Conservation (phyloP, 768 basidiomycete species). For the Saitozyma podzolica region DNA sequence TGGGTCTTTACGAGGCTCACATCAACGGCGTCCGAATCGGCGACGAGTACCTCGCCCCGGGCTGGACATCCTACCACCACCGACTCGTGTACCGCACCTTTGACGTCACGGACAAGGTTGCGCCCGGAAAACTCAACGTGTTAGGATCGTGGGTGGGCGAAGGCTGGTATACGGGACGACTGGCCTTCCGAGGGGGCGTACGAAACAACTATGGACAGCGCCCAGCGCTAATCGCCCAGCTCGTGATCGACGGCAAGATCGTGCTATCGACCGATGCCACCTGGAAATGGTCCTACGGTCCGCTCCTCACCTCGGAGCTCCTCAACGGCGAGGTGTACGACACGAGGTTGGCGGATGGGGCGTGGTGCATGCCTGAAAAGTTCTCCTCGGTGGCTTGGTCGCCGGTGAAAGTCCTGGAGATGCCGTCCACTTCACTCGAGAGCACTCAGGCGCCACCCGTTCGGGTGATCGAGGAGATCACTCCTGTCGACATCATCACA, state of each 20-base stretch:
- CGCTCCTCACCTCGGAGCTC: conserved; percentile 19
- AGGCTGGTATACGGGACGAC: conserved; percentile 21
- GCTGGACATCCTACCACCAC: conserved; percentile 40
- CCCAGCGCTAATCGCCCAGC: conserved; percentile 31
- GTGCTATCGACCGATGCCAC: conserved; percentile 13
- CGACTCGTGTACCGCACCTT: conserved; percentile 41
- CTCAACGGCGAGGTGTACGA: conserved; percentile 34
- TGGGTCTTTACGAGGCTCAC: conserved; percentile 31
- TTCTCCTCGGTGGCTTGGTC: not conserved
- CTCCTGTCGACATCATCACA: conserved; percentile 26
- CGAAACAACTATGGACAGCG: conserved; percentile 30
- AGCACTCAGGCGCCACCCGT: conserved; percentile 34
- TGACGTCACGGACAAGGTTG: conserved; percentile 13
- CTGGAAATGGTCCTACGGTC: conserved; percentile 29
- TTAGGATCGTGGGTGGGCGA: conserved; percentile 23
- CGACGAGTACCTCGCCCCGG: conserved; percentile 35
- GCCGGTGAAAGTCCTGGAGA: conserved; percentile 6
- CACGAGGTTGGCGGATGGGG: conserved; percentile 1
- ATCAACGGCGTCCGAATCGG: conserved; percentile 35
- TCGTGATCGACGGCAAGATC: conserved; percentile 27
- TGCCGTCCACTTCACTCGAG: conserved; percentile 22
- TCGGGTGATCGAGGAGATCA: conserved; percentile 14
- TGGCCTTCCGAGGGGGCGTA: conserved; percentile 5
- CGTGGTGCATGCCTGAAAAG: too few relatives aligned
- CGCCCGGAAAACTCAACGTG: conserved; percentile 12